Evolutionary conservation across 2,329 filamentous ascomycete species (phyloP).

Genomic region (Dactylellina cionopaga): DNA sequence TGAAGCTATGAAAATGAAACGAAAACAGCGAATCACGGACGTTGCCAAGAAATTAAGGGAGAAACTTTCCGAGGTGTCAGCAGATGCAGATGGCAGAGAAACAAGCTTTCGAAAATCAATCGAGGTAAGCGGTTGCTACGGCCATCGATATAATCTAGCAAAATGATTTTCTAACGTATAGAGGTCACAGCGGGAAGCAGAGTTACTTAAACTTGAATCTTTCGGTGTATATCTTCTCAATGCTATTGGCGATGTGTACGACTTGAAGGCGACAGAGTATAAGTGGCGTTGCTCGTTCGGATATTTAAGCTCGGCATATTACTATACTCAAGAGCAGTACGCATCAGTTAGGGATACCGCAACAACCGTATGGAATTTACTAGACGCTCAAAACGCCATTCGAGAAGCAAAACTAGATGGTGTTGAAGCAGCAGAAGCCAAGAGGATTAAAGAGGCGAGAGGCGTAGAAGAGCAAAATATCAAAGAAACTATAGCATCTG

Average conservation of each 20-base stretch:
- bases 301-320: slow-evolving; percentile 21
- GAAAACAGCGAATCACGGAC: slow-evolving; percentile 10
- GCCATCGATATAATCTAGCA: background rate
- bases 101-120: slow-evolving; percentile 1
- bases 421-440: slow-evolving; percentile 12
- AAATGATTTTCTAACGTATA: background rate
- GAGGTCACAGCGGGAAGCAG: slow-evolving; percentile 23
- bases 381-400: slow-evolving; percentile 36
- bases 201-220: slow-evolving; percentile 35
- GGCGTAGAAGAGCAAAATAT: slow-evolving; percentile 24
- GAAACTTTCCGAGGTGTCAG: slow-evolving; percentile 8
- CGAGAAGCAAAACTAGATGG: slow-evolving; percentile 24
- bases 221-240: slow-evolving; percentile 44
- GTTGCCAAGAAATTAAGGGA: slow-evolving; percentile 12
- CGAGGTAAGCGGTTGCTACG: slow-evolving; percentile 30
- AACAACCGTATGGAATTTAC: slow-evolving; percentile 33
- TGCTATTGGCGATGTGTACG: slow-evolving; percentile 23
- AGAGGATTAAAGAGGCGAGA: slow-evolving; percentile 27
- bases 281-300: slow-evolving; percentile 25
- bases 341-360: slow-evolving; percentile 31
- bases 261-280: slow-evolving; percentile 26
- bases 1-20: slow-evolving; percentile 21
- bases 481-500: slow-evolving; percentile 33
- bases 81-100: background rate
- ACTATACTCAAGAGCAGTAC: slow-evolving; percentile 32